Conservation (phyloP, 768 basidiomycete species). For the Xanthoconium stramineum region DNA sequence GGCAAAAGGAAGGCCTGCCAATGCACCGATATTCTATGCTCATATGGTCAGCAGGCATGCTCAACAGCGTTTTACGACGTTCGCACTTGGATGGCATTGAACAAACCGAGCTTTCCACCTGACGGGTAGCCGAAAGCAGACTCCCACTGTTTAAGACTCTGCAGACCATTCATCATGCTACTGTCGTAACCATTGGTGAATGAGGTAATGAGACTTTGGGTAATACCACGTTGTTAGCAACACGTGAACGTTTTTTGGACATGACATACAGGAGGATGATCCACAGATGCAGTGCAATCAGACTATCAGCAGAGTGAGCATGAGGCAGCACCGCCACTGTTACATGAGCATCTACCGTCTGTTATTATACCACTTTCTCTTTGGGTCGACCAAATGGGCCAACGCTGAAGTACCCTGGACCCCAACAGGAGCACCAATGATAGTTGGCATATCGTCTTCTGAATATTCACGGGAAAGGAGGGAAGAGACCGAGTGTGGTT, state of each 20-base stretch:
- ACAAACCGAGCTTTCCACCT: conserved; percentile 57
- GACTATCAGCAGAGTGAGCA: conserved; percentile 30
- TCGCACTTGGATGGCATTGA: conserved; percentile 69
- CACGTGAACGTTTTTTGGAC: background rate
- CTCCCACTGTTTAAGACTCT: conserved; percentile 63
- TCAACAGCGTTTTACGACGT: background rate
- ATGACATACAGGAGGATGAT: conserved; percentile 57
- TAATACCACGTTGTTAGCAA: background rate
- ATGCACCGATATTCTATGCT: conserved; percentile 60
- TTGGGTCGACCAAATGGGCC: conserved; percentile 59
- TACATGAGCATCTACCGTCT: conserved; percentile 43
- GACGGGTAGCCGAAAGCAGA: conserved; percentile 57
- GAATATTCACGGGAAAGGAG: background rate
- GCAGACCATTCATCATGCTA: conserved; percentile 79
- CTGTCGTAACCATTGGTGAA: conserved; percentile 77
- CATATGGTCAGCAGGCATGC: background rate
- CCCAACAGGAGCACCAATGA: conserved; percentile 38
- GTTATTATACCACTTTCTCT: conserved; percentile 76
- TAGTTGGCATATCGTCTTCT: conserved; percentile 48
- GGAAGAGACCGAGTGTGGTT: conserved; percentile 8
- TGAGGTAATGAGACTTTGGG: conserved; percentile 62
- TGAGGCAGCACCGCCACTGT: background rate
- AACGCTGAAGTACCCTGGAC: conserved; percentile 33
- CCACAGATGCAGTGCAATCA: conserved; percentile 67
- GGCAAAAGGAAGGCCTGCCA: conserved; percentile 69